Percentiles rank a stretch among this genome's conserved stretches.
phyloP scores from a whole-genome alignment of 1,139 yeast genomes.

The Candida gigantensis region DNA sequence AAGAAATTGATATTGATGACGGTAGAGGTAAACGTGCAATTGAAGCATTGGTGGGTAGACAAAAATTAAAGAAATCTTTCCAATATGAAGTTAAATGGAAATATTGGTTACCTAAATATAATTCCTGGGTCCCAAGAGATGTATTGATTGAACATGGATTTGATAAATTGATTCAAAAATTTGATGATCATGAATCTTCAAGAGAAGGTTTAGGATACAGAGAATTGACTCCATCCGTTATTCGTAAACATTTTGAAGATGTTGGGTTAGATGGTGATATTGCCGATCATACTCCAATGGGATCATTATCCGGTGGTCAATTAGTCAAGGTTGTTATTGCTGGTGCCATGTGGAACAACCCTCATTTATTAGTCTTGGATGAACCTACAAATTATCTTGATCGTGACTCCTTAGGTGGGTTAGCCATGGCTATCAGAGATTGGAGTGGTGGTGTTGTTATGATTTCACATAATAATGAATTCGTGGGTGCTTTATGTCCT shows the following conservation, averaged over 20 bases:
- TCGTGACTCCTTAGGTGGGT: constrained; percentile 95
- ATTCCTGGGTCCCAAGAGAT: constrained; percentile 92
- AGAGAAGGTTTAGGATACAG: constrained; percentile 98
- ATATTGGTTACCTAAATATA: constrained; percentile 87
- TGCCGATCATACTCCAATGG: constrained; percentile 97
- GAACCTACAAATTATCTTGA: constrained; percentile 99
- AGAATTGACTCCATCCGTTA: constrained; percentile 86
- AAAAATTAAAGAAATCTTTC: constrained; percentile 92
- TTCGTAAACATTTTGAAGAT: constrained; percentile 94
- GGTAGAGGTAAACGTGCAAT: constrained; percentile 87
- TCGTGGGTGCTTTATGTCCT: constrained; percentile 96
- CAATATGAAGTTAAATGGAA: constrained; percentile 97
- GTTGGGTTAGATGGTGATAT: constrained; percentile 97
- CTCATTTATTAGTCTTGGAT: constrained; percentile 94
- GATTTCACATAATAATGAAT: constrained; percentile 97
- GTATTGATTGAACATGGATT: constrained; percentile 78
- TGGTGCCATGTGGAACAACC: constrained; percentile 99
- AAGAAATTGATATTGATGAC: constrained; percentile 77
- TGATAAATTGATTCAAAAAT: constrained; percentile 83
- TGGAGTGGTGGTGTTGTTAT: constrained; percentile 98
- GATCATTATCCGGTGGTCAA: constrained; percentile 97
- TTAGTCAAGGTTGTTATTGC: constrained; percentile 98
- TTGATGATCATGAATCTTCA: constrained; percentile 97
- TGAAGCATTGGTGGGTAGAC: constrained; percentile 96
- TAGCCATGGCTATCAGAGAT: constrained; percentile 95